Conservation (phyloP, 2,329 filamentous ascomycete species). For the Sporothrix inflata region DNA sequence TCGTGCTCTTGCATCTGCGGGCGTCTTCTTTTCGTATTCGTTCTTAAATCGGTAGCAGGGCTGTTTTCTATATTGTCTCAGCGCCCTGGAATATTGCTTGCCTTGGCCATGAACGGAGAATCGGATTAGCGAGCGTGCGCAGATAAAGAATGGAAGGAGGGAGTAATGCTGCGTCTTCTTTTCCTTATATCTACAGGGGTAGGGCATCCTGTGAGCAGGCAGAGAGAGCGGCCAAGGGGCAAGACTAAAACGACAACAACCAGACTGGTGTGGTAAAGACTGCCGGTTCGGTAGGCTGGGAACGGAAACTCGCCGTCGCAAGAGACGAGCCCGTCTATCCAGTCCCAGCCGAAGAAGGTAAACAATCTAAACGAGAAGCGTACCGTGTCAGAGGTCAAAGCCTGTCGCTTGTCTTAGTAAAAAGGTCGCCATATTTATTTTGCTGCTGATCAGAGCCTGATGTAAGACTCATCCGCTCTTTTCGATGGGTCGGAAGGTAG, state of each 20-base stretch:
- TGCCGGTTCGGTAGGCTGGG: neutral
- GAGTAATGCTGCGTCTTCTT: too few relatives aligned
- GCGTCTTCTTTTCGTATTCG: neutral
- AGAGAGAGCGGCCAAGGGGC: neutral
- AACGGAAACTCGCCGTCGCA: conserved; percentile 3
- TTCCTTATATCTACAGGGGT: neutral
- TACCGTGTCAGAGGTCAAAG: neutral
- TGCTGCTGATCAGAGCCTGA: conserved; percentile 7
- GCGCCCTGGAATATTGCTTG: neutral
- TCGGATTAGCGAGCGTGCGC: neutral
- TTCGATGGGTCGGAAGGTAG: neutral
- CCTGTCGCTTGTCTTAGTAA: neutral
- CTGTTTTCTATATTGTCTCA: neutral
- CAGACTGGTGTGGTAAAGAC: neutral
- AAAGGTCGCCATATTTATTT: neutral
- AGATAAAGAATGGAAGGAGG: neutral
- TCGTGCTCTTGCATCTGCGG: too few relatives aligned
- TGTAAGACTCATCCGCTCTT: neutral
- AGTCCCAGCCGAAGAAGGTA: neutral
- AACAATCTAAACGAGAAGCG: conserved; percentile 11
- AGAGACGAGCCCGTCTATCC: neutral
- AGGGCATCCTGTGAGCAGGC: neutral
- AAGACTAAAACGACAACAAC: neutral
- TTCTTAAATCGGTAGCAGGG: neutral
- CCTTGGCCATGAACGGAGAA: neutral